phyloP scores from a whole-genome alignment of 352 stramenopile species.

The Albugo candida region DNA sequence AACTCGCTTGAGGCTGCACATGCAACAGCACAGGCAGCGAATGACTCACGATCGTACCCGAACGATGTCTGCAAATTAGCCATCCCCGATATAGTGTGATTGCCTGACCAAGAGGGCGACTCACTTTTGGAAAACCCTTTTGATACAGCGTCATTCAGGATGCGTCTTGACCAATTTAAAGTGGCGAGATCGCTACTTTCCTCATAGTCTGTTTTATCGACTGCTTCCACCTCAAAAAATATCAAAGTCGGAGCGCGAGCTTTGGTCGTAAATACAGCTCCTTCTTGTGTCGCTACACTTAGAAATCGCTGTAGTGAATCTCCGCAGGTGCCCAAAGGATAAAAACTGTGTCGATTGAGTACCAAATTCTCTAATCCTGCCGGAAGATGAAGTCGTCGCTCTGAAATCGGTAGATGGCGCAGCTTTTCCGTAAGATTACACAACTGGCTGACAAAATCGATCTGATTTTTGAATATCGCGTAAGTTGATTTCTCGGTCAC shows the following conservation, averaged over 20 bases:
- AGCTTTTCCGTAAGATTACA: slow-evolving; percentile 61
- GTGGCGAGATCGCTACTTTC: too few species aligned
- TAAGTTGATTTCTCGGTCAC: slow-evolving; percentile 6
- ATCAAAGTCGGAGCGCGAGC: slow-evolving; percentile 60
- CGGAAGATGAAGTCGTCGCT: slow-evolving; percentile 39
- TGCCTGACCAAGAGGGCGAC: too few species aligned
- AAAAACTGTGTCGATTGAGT: slow-evolving; percentile 39
- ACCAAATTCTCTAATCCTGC: slow-evolving; percentile 35
- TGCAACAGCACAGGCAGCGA: too few species aligned
- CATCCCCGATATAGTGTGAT: too few species aligned
- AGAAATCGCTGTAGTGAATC: slow-evolving; percentile 40
- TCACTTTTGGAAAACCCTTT: too few species aligned
- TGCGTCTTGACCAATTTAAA: too few species aligned
- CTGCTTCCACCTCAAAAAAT: slow-evolving; percentile 62
- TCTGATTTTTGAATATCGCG: slow-evolving; percentile 38
- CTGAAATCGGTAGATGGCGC: slow-evolving; percentile 22
- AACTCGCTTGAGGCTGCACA: too few species aligned
- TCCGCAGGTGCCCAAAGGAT: slow-evolving; percentile 43
- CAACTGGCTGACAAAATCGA: slow-evolving; percentile 49
- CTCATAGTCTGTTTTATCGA: background rate
- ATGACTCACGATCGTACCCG: too few species aligned
- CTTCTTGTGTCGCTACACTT: slow-evolving; percentile 38
- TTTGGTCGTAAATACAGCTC: slow-evolving; percentile 76
- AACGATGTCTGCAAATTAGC: too few species aligned
- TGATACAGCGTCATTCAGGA: too few species aligned